These are phyloP conservation scores for Kalanchoe fedtschenkoi DNA, from an alignment of 164 flowering plant species.

Conservation along the genomic window DNA sequence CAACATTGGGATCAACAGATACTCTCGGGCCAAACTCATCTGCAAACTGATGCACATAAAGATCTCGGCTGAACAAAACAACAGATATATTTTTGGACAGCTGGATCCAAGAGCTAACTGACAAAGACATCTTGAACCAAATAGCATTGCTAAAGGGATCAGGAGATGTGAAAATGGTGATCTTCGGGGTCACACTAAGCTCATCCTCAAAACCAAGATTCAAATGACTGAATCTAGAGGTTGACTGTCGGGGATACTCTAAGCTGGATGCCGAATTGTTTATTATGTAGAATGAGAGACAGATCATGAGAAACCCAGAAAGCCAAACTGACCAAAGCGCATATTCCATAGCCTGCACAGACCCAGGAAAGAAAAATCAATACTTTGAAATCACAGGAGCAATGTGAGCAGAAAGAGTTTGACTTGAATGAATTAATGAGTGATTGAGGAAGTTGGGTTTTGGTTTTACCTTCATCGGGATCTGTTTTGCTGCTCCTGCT, in stretches of 20 bases:
- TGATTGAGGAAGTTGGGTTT: too few species aligned
- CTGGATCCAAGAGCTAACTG: slow-evolving; percentile 84
- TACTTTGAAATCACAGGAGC: neutral
- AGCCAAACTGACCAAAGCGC: slow-evolving; percentile 73
- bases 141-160: slow-evolving; percentile 37
- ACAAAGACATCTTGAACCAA: slow-evolving; percentile 52
- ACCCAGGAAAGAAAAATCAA: neutral
- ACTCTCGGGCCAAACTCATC: slow-evolving; percentile 43
- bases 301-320: slow-evolving; percentile 61
- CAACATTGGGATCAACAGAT: slow-evolving; percentile 56
- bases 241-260: slow-evolving; percentile 19
- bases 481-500: too few species aligned
- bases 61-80: slow-evolving; percentile 57
- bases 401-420: neutral
- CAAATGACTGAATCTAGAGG: slow-evolving; percentile 12
- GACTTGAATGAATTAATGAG: neutral
- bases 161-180: slow-evolving; percentile 66
- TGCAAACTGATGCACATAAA: slow-evolving; percentile 45
- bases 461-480: too few species aligned
- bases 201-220: neutral
- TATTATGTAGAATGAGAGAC: slow-evolving; percentile 58
- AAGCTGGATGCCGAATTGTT: slow-evolving; percentile 37
- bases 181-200: slow-evolving; percentile 17
- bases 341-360: slow-evolving; percentile 32
- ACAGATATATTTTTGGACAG: slow-evolving; percentile 51